Evolutionary conservation across 768 basidiomycete genomes (phyloP), one percentile per base, ranked within the genome.

Genomic region (Dentipellis sp.): DNA sequence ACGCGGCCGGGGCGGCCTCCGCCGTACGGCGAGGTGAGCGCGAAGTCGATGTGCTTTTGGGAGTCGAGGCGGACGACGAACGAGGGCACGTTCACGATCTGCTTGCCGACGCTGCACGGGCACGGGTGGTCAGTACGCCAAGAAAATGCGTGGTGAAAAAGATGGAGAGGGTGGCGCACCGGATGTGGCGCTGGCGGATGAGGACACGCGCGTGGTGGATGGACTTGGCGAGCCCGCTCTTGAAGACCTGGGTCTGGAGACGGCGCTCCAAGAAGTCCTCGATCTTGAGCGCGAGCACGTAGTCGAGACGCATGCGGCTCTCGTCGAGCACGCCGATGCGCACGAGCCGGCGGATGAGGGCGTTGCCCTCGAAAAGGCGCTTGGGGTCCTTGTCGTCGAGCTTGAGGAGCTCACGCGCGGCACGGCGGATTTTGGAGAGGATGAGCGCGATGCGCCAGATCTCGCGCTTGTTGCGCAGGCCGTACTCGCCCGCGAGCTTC

Each of bases 221-320:
- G 67, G 82, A 86, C 85, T 98, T 98, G 57, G 97, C 97, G 62
- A 99, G 81, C 63, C 94, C 94, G 64, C 81, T 84, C 83, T 98
- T 98, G 89, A 98, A 99, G 66, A 99, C 97, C 79, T 98, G 97
- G 40, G 97, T 99, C 77, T 99, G 97, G 69, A 99, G 76, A 66
- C 97, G 79, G 67, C 97, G 83, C 81, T 99, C 97, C 88, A 99
- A 88, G 88, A 99, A 99, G 76, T 99, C 97, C 74, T 99, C 97
- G 66, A 97, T 85, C 80, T 97, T 98, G 66, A 98, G 79, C 54
- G 95, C 97, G 73, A 99, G 79, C 79, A 98, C 97, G 86, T 99
- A 99, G 88, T 99, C 97, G 75, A 99, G 91, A 74, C 95, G 86
- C 97, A 99, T 98, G 73, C 94, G 88, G 62, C 82, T 75, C 80